phyloP scores from a whole-genome alignment of 352 stramenopile species.

The Paralagenidium karlingii region DNA sequence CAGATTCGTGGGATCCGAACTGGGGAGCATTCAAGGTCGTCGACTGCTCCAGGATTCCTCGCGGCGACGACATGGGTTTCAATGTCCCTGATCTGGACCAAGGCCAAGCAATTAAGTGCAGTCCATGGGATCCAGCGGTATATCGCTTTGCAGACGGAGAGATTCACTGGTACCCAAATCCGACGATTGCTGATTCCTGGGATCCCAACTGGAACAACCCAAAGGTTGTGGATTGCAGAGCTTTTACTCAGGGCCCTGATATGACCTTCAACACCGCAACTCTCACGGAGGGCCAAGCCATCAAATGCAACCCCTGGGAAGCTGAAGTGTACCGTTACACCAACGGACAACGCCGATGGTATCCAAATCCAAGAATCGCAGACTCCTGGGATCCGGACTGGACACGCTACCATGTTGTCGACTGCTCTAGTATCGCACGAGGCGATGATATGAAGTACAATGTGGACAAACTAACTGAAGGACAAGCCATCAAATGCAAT shows the following conservation, averaged over 20 bases:
- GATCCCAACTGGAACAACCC: conserved; percentile 6
- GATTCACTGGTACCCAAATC: conserved; percentile 9
- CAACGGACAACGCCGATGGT: conserved; percentile 8
- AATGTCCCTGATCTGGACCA: neutral
- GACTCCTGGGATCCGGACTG: conserved; percentile 13
- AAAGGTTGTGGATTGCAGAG: conserved; percentile 9
- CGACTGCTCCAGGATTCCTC: too few species aligned
- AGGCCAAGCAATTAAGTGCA: conserved; percentile 10
- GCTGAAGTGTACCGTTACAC: neutral
- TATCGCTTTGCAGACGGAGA: conserved; percentile 9
- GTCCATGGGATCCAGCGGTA: neutral
- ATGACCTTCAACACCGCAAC: conserved; percentile 40
- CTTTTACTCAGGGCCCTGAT: conserved; percentile 3
- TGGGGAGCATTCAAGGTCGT: too few species aligned
- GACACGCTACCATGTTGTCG: conserved; percentile 4
- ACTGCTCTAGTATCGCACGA: conserved; percentile 8
- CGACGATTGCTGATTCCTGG: conserved; percentile 11
- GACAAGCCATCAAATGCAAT: conserved; percentile 3
- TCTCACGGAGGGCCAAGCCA: conserved; percentile 1
- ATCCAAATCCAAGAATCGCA: conserved; percentile 11
- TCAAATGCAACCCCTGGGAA: neutral
- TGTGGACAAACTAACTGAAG: neutral
- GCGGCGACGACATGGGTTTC: conserved; percentile 3
- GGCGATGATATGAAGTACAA: conserved; percentile 12
- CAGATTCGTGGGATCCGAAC: too few species aligned